Evolutionary conservation across 345 rosid species (phyloP), one percentile per base, ranked within the genome.

Genomic region (Eucalyptus tenuipes): DNA sequence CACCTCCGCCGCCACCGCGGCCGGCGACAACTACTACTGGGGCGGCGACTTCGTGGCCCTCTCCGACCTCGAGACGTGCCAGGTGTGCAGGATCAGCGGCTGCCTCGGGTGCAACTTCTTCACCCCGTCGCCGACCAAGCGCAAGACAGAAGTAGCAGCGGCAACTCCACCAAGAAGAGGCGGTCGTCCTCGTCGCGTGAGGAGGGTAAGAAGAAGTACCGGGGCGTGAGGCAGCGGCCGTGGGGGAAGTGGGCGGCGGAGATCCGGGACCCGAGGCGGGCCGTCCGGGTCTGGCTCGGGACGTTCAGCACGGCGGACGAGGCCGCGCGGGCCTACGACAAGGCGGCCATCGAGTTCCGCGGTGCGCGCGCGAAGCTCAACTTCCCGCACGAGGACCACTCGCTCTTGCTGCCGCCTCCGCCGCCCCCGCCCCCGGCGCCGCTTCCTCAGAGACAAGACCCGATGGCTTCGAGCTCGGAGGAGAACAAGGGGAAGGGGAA

Each of bases 211-310:
- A 98, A 94, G 92, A 96, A 94, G 42, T 98, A 90, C 96, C 93
- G 99, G 88, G 99, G 99, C 57, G 99, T 97, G 85, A 95, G 99
- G 90, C 99, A 97, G 91, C 92, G 99, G 92, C 99, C 99, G 6
- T 98, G 99, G 99, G 99, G 99, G 2, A 98, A 96, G 88, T 98
- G 98, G 94, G 99, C 99, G 6, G 96, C 99, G 22, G 99, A 98
- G 95, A 98, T 98, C 53, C 92, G 99, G 18, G 99, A 98, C 88
- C 99, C 99, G 0, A 89, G 93, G 88, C 91, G 95, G 89, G 98
- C 99, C 3, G 87, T 89, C 3, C 91, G 99, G 86, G 99, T 98
- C 8, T 98, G 99, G 99, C 95, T 98, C 2, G 99, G 99, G 29
- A 98, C 99, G 5, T 98, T 98, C 87, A 94, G 66, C 90, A 96